Conservation (phyloP, 2,329 filamentous ascomycete genomes). For the Aspergillus awamori region DNA sequence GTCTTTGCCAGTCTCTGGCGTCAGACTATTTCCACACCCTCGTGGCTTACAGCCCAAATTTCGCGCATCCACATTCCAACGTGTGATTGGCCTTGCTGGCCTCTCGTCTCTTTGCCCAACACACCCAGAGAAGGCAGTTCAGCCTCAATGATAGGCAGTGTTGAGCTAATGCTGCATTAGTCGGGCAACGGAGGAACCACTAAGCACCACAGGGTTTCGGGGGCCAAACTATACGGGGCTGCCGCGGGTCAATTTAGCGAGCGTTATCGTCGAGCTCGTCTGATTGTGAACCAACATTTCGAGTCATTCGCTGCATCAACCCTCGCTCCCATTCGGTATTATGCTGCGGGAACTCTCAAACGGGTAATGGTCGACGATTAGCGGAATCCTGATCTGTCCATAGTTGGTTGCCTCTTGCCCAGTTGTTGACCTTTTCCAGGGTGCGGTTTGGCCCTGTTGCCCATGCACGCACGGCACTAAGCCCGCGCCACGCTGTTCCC, state of each 20-base stretch:
- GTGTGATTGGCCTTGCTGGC: background rate
- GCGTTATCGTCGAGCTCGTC: slow-evolving; percentile 1
- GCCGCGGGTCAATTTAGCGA: background rate
- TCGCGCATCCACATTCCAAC: slow-evolving; percentile 5
- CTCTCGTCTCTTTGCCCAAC: slow-evolving; percentile 2
- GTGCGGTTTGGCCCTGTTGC: slow-evolving; percentile 3
- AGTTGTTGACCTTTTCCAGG: background rate
- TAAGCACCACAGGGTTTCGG: background rate
- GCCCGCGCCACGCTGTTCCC: slow-evolving; percentile 8
- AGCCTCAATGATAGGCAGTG: slow-evolving; percentile 8
- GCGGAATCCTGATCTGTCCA: background rate
- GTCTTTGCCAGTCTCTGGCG: background rate
- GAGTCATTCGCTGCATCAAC: background rate
- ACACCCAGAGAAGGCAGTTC: background rate
- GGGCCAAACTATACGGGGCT: slow-evolving; percentile 6
- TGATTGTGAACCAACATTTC: background rate
- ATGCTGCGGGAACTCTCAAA: background rate
- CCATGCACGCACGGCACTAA: slow-evolving; percentile 1
- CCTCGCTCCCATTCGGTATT: background rate
- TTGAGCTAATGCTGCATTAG: slow-evolving; percentile 6
- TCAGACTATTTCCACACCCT: background rate
- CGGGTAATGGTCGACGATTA: background rate
- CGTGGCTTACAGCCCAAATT: slow-evolving; percentile 1
- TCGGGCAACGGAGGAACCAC: background rate
- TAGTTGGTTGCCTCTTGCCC: slow-evolving; percentile 6